Base-by-base conservation (phyloP, 148 eudicot genomes). In the Amaranthus cruentus region DNA sequence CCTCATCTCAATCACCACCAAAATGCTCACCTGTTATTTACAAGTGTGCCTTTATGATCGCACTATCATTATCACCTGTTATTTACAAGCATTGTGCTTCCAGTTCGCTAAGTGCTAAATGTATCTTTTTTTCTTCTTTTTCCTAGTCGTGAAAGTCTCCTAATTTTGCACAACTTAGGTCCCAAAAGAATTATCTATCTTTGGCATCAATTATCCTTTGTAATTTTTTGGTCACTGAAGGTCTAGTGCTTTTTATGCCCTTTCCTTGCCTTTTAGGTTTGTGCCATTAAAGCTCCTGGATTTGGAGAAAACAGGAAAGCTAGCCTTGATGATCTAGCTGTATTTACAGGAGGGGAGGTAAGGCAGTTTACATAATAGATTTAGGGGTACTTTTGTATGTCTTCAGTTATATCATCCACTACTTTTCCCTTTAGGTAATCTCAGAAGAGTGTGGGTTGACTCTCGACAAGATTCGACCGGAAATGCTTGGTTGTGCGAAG, bases 231-330 rank as follows among this genome's bases (percentile, higher is more conserved):
- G 69, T 43, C 7, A 10, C 50, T 55, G 52, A 51, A 48, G 53
- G 68, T 74, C n/a, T 65, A 9, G 61, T 18, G 4, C 4, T 44
- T 14, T 15, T 70, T 60, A 47, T 72, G 10, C 68, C 47, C 54
- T 55, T 48, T 52, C 68, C 53, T 81, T 28, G 38, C 38, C 38
- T 28, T 28, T 18, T 79, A 94, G 98, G 93, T 94, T 21, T 94
- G 98, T 94, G 98, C 98, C 73, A 84, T 94, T 71, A 94, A 94
- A 83, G 89, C 97, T 86, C 97, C 98, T 77, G 98, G 98, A 42
- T 94, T 94, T 81, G 98, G 98, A 71, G 98, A 94, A 46, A 91
- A 83, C 81, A 86, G 96, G 85, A 88, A 92, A 83, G 90, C 97
- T 63, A 90, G 85, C 85, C 72, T 94, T 47, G 96, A 88, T 70